Percentiles rank a stretch among this genome's conserved stretches.
phyloP scores from a whole-genome alignment of 306 rosid species.

The Citrullus mucosospermus region DNA sequence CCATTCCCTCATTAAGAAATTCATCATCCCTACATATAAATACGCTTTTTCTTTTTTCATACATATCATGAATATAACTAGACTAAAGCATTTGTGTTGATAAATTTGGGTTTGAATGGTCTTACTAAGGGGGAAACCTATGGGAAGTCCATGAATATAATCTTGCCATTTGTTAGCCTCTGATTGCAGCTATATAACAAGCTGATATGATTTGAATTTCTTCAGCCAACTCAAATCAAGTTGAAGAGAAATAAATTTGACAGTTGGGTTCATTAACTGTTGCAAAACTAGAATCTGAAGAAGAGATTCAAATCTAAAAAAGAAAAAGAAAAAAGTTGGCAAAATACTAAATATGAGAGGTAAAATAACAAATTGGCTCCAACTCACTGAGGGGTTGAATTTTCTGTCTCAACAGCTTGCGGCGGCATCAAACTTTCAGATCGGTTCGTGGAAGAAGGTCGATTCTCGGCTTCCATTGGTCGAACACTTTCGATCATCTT shows the following conservation, averaged over 20 bases:
- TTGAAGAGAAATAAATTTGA: conserved; percentile 10
- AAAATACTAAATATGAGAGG: not conserved
- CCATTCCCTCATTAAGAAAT: not conserved
- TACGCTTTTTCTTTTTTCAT: no score
- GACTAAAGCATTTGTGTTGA: no score
- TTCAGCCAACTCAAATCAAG: conserved; percentile 10
- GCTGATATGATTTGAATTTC: not conserved
- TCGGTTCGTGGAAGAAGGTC: conserved; percentile 29
- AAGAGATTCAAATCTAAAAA: conserved; percentile 17
- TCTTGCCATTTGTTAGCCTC: not conserved
- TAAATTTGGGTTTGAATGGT: no score
- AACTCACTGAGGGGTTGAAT: conserved; percentile 1
- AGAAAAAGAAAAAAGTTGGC: not conserved
- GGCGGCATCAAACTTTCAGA: conserved; percentile 29
- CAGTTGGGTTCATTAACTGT: conserved; percentile 25
- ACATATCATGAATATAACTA: no score
- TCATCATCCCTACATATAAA: not conserved
- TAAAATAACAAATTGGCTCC: not conserved
- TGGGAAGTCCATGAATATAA: not conserved
- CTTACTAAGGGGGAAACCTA: not conserved
- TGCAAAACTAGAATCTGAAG: conserved; percentile 23
- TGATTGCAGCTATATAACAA: not conserved
- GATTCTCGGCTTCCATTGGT: conserved; percentile 34
- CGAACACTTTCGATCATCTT: conserved; percentile 66
- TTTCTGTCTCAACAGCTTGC: conserved; percentile 1